These are phyloP conservation scores for Proliferodiscus dingleyae DNA, from an alignment of 2,329 filamentous ascomycete species.

Conservation along the genomic window DNA sequence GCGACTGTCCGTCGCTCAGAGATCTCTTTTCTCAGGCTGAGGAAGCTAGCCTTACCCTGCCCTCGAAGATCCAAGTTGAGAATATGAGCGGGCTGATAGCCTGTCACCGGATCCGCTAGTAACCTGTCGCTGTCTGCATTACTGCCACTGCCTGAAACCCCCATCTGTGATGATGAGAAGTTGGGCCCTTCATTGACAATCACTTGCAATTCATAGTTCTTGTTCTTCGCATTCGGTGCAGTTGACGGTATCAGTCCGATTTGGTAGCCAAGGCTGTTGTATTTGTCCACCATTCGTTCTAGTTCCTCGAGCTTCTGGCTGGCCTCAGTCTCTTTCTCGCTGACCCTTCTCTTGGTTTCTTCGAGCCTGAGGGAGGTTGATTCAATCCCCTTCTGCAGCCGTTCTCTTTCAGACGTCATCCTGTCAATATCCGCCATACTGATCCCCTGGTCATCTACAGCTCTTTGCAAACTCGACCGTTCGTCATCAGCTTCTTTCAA, in stretches of 20 bases:
- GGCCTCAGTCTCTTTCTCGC: constrained; percentile 84
- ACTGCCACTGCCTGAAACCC: constrained; percentile 27
- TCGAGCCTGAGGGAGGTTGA: constrained; percentile 71
- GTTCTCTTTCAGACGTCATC: constrained; percentile 93
- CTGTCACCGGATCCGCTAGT: constrained; percentile 73
- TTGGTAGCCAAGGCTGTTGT: constrained; percentile 92
- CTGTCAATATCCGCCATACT: constrained; percentile 98
- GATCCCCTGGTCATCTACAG: constrained; percentile 88
- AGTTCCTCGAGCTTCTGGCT: constrained; percentile 83
- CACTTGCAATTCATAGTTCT: constrained; percentile 79
- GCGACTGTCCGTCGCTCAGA: constrained; percentile 79
- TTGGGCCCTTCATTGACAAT: constrained; percentile 74
- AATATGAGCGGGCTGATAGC: constrained; percentile 85
- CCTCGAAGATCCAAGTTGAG: constrained; percentile 85
- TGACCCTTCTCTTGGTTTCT: constrained; percentile 75
- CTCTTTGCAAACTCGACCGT: constrained; percentile 70
- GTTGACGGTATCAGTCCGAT: constrained; percentile 83
- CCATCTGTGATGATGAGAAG: constrained; percentile 61
- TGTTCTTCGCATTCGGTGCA: constrained; percentile 78
- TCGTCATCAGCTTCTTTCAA: constrained; percentile 79
- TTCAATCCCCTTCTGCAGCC: constrained; percentile 84
- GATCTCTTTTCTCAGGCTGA: constrained; percentile 79
- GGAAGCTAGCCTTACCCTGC: constrained; percentile 72
- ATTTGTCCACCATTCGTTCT: constrained; percentile 83
- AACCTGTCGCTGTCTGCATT: constrained; percentile 64